Evolutionary conservation across 805 yeast species (phyloP).

Genomic region (Yarrowia bubula): DNA sequence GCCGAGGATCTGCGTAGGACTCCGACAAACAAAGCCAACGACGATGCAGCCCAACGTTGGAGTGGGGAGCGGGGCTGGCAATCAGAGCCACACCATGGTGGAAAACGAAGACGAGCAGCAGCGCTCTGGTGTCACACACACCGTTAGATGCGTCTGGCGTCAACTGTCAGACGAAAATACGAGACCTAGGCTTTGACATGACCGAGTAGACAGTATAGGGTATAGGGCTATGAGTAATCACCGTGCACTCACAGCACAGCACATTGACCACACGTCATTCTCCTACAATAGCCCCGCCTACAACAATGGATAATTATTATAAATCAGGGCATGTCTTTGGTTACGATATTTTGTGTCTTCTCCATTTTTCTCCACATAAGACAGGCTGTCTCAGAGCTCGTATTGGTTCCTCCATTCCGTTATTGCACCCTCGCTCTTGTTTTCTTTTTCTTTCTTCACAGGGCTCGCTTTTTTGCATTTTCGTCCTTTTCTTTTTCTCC

Average conservation of each 20-base stretch:
- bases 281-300: too few species aligned
- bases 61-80: not conserved
- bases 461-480: not conserved
- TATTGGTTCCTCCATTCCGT: not conserved
- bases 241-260: too few species aligned
- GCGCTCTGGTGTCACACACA: too few species aligned
- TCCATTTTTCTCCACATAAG: not conserved
- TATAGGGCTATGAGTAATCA: too few species aligned
- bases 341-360: not conserved
- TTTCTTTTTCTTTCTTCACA: not conserved
- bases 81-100: too few species aligned
- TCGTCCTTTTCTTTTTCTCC: constrained; percentile 1
- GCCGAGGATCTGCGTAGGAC: constrained; percentile 18
- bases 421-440: not conserved
- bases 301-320: not conserved
- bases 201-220: too few species aligned
- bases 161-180: not conserved
- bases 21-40: constrained; percentile 6
- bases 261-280: too few species aligned
- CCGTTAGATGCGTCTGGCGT: not conserved
- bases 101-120: too few species aligned
- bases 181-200: too few species aligned
- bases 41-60: constrained; percentile 1
- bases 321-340: not conserved
- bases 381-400: constrained; percentile 4